Conservation (phyloP, 108 stramenopile genomes). For the Licmophora abbreviata region DNA sequence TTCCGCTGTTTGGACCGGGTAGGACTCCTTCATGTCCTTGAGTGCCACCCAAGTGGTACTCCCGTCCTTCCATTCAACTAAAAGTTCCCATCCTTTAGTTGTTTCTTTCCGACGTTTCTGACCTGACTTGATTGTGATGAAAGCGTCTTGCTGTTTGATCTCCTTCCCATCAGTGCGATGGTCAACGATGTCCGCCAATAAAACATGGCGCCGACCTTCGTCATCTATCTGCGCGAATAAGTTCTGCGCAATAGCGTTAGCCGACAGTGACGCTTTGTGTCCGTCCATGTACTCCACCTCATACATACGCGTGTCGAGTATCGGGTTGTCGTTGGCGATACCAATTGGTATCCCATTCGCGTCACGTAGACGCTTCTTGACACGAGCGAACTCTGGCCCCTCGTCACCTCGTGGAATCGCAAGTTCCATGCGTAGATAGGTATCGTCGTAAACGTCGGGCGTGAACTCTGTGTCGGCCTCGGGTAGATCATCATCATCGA, state of each 20-base stretch:
- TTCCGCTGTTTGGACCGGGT: slow-evolving; percentile 19
- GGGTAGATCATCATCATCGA: slow-evolving; percentile 3
- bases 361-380: slow-evolving; percentile 15
- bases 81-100: slow-evolving; percentile 15
- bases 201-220: slow-evolving; percentile 4
- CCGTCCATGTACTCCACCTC: slow-evolving; percentile 37
- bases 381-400: slow-evolving; percentile 8
- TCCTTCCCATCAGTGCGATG: slow-evolving; percentile 14
- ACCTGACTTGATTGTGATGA: not conserved
- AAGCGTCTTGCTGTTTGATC: slow-evolving; percentile 6
- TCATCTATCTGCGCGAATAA: slow-evolving; percentile 11
- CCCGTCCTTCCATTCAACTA: slow-evolving; percentile 26
- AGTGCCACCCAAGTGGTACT: slow-evolving; percentile 8
- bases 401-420: slow-evolving; percentile 3
- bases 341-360: slow-evolving; percentile 26
- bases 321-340: slow-evolving; percentile 10
- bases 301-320: slow-evolving; percentile 19
- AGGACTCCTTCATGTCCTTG: slow-evolving; percentile 15
- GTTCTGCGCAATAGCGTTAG: slow-evolving; percentile 22
- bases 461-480: not conserved
- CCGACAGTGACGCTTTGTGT: not conserved
- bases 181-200: slow-evolving; percentile 22
- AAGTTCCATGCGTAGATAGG: slow-evolving; percentile 5
- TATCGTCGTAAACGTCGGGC: not conserved
- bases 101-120: slow-evolving; percentile 1